Evolutionary conservation across 331 rosid genomes (phyloP), one percentile per base, ranked within the genome.

Genomic region (Malus hybrid): DNA sequence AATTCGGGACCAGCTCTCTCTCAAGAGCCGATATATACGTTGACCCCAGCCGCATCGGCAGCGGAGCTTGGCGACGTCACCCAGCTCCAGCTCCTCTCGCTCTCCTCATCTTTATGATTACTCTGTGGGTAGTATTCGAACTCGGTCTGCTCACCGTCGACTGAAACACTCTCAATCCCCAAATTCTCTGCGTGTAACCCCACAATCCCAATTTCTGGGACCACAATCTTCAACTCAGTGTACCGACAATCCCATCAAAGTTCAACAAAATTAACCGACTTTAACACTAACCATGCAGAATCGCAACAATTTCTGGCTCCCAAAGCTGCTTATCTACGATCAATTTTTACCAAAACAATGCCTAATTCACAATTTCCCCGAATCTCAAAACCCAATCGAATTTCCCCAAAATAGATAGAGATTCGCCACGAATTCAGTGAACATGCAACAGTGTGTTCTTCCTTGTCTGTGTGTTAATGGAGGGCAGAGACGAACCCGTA

Each of bases 151-250:
- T 94, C 99, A 0, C 99, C 99, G 29, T 94, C 97, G 60, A 94
- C 99, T 60, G 76, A 84, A 28, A 94, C 96, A 73, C 87, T 87
- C 72, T 80, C 88, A 79, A 94, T 92, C 79, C 87, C 93, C 78
- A 94, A 76, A 82, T 94, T 92, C 87, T 94, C 99, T 5, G 97
- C 97, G 80, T 94, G 97, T 72, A 94, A 60, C 34, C 97, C 97
- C 15, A 92, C 93, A 77, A 94, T 86, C 56, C 99, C 99, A 68
- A 92, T 94, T 61, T 94, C 96, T 46, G 97, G 97, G 15, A 94
- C 99, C 26, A 84, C 84, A 72, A 94, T 87, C 79, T 92, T 93
- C 89, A 92, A 78, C 88, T 90, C 97, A 48, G 97, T 88, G 63
- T 88, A 90, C 83, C 99, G 87, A 78, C 66, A 66, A 20, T 70